phyloP scores from a whole-genome alignment of 805 yeast genomes.

The Kodamaea lidongshanica region DNA sequence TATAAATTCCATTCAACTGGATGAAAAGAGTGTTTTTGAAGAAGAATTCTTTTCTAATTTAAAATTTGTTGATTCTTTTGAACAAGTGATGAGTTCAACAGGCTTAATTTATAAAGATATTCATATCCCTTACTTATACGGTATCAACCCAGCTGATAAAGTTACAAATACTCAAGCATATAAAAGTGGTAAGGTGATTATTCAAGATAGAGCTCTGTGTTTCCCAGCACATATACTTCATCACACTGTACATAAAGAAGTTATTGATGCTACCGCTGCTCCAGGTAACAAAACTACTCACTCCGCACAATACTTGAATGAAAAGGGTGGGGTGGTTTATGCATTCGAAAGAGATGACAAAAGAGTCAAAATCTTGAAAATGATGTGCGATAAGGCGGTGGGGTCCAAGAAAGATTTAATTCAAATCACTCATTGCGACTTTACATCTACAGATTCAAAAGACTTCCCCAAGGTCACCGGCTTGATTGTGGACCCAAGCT shows the following conservation, averaged over 20 bases:
- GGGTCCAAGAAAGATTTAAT: conserved; percentile 23
- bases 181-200: conserved; percentile 68
- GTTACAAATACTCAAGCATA: conserved; percentile 66
- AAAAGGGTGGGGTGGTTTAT: conserved; percentile 37
- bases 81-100: conserved; percentile 31
- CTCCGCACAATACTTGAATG: conserved; percentile 57
- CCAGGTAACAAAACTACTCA: conserved; percentile 99
- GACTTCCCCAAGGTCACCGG: conserved; percentile 68
- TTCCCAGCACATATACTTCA: conserved; percentile 84
- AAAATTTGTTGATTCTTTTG: conserved; percentile 40
- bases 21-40: conserved; percentile 34
- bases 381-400: conserved; percentile 72
- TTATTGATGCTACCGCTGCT: conserved; percentile 94
- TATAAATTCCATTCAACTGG: conserved; percentile 56
- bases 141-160: conserved; percentile 71
- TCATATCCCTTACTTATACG: conserved; percentile 70
- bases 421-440: conserved; percentile 57
- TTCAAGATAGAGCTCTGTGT: conserved; percentile 96
- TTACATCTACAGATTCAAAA: conserved; percentile 51
- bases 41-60: conserved; percentile 36
- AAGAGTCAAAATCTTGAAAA: conserved; percentile 62
- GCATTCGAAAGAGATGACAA: conserved; percentile 86
- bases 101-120: conserved; percentile 70
- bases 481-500: conserved; percentile 89
- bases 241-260: conserved; percentile 42